Base-by-base conservation (phyloP, 2,329 filamentous ascomycete genomes). In the Hymenoscyphus occultus region DNA sequence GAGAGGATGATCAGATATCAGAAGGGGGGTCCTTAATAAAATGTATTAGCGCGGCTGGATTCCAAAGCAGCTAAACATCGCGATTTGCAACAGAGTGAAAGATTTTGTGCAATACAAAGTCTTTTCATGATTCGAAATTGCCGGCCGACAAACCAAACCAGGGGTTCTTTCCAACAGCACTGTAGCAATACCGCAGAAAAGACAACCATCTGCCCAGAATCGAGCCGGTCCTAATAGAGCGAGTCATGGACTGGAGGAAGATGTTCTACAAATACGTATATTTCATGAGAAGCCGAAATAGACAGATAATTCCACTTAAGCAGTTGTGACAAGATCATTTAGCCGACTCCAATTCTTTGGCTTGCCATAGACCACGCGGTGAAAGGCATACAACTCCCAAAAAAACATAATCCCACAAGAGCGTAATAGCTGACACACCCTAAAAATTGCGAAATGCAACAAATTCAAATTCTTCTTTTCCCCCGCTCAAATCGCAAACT, bases 381-480 rank as follows among this genome's bases (percentile, higher is more conserved):
- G 13, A 28, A 19, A 22, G 19, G 5, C 9, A 28, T 22, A 10
- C 6, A 7, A 45, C 5, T 7, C 9, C 9, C 45, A 9, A 48
- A 10, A 5, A 22, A 19, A 12, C 6, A 35, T 10, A 6, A 35
- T 4, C 35, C 35, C 35, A 35, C 19, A 54, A 10, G n/a, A 54
- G 19, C 19, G n/a, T 54, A 51, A 22, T 22, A 12, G 22, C 13
- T 28, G 22, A 54, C 22, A 54, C 48, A 28, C 19, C 48, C 48
- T 54, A 54, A 54, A 54, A 13, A 54, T 22, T 19, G 48, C 19
- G 48, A 54, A 54, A 19, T 54, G 48, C 48, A 54, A 51, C 45
- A 51, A 13, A 45, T 6, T 22, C 9, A 28, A 22, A 13, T 28
- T 51, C 45, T 13, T 22, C n/a, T 51, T 28, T 22, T 3, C 19